Evolutionary conservation across 2,329 filamentous ascomycete genomes (phyloP).

Genomic region (Diaporthe sp.): DNA sequence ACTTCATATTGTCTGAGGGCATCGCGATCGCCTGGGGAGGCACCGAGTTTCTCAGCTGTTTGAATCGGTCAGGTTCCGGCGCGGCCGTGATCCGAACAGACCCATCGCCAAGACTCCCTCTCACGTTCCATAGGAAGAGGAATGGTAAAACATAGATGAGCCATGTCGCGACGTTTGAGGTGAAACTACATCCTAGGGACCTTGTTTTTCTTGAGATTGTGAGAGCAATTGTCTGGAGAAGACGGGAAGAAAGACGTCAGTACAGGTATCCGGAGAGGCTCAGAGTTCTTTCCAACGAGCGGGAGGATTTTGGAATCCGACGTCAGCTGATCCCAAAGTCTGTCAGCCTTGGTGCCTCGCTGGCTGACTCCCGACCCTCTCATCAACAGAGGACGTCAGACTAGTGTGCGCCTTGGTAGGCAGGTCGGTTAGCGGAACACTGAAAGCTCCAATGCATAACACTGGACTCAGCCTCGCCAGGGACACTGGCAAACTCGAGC

Average conservation of each 20-base stretch:
- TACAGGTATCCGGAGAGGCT: background rate
- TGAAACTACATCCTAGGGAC: background rate
- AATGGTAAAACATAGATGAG: constrained; percentile 13
- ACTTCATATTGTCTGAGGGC: constrained; percentile 26
- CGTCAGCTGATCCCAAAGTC: background rate
- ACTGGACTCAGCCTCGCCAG: background rate
- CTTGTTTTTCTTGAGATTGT: background rate
- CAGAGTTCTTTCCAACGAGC: background rate
- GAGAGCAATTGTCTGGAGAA: background rate
- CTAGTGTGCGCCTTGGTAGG: background rate
- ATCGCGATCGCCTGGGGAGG: constrained; percentile 5
- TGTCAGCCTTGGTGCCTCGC: background rate
- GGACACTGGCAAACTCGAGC: background rate
- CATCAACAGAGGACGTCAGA: background rate
- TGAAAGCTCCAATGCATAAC: background rate
- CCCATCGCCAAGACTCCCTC: constrained; percentile 27
- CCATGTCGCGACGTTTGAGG: background rate
- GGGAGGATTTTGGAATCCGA: background rate
- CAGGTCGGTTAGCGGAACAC: background rate
- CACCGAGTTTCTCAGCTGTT: background rate
- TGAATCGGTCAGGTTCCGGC: constrained; percentile 24
- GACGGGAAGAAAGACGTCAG: background rate
- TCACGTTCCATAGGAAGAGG: background rate
- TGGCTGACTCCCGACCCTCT: background rate
- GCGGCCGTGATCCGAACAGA: constrained; percentile 12